These are phyloP conservation scores for Lipomyces japonicus DNA, from an alignment of 805 yeast genomes.

Conservation along the genomic window DNA sequence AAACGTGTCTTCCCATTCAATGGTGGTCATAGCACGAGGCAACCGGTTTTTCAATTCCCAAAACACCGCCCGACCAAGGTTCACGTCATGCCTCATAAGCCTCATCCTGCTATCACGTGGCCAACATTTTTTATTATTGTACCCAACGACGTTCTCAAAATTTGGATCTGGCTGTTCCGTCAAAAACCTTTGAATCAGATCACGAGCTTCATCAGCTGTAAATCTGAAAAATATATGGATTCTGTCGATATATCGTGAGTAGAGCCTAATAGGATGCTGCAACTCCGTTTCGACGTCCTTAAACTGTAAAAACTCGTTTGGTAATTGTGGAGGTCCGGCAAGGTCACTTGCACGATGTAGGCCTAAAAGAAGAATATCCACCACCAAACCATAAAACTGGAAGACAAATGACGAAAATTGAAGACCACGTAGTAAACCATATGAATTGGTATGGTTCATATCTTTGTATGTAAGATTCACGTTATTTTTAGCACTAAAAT, in stretches of 20 bases:
- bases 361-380: conserved; percentile 81
- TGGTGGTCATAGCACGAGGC: conserved; percentile 66
- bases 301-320: conserved; percentile 77
- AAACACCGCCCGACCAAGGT: conserved; percentile 83
- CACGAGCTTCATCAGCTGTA: conserved; percentile 67
- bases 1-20: conserved; percentile 75
- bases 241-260: conserved; percentile 78
- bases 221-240: conserved; percentile 77
- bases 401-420: conserved; percentile 85
- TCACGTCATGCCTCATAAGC: conserved; percentile 84
- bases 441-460: conserved; percentile 88
- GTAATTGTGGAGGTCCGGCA: conserved; percentile 66
- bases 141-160: conserved; percentile 78
- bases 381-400: conserved; percentile 83
- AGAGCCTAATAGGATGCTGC: conserved; percentile 71
- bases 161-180: conserved; percentile 91
- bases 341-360: conserved; percentile 79
- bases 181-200: conserved; percentile 67
- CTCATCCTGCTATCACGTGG: conserved; percentile 90
- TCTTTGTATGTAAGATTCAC: conserved; percentile 80
- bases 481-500: conserved; percentile 73
- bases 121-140: conserved; percentile 90
- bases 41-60: conserved; percentile 84
- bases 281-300: conserved; percentile 55
- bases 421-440: conserved; percentile 82